A percentile compares a stretch with the other conserved stretches of the same genome.
These are phyloP conservation scores for Pichia sporocuriosa DNA, from an alignment of 805 yeast species.

Conservation along the genomic window DNA sequence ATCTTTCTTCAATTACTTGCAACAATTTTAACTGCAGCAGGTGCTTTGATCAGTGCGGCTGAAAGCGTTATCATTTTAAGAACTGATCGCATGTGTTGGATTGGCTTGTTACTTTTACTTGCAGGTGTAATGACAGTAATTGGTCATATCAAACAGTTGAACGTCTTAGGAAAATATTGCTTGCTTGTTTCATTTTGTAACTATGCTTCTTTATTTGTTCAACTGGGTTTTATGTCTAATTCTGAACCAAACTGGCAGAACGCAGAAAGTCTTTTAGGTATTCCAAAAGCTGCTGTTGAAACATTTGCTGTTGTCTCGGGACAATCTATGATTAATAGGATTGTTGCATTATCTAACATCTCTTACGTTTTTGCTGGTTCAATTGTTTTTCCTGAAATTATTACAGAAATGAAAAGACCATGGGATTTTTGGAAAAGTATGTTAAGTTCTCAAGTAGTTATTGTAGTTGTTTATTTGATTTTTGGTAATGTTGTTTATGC, in stretches of 20 bases:
- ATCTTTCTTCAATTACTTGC: conserved; percentile 35
- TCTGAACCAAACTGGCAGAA: conserved; percentile 20
- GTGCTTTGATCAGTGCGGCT: conserved; percentile 33
- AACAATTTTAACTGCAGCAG: conserved; percentile 35
- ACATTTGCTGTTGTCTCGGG: conserved; percentile 15
- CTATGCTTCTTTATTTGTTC: conserved; percentile 16
- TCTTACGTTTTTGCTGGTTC: conserved; percentile 48
- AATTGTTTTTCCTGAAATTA: conserved; percentile 40
- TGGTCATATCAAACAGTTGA: conserved; percentile 36
- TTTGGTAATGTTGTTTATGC: conserved; percentile 39
- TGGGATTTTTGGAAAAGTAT: conserved; percentile 44
- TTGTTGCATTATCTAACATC: conserved; percentile 37
- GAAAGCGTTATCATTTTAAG: conserved; percentile 35
- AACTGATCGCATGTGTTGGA: conserved; percentile 31
- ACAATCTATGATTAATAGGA: conserved; percentile 22
- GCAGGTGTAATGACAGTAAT: conserved; percentile 34
- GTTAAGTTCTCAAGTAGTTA: conserved; percentile 35
- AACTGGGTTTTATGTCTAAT: conserved; percentile 12
- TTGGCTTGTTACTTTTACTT: conserved; percentile 34
- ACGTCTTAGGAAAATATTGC: conserved; percentile 27
- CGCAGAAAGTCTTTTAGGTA: conserved; percentile 16
- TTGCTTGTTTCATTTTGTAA: conserved; percentile 16
- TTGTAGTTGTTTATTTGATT: conserved; percentile 33
- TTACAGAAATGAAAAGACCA: conserved; percentile 44
- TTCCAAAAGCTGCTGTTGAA: conserved; percentile 18